phyloP scores from a whole-genome alignment of 129 eudicot species.

The Silybum marianum region DNA sequence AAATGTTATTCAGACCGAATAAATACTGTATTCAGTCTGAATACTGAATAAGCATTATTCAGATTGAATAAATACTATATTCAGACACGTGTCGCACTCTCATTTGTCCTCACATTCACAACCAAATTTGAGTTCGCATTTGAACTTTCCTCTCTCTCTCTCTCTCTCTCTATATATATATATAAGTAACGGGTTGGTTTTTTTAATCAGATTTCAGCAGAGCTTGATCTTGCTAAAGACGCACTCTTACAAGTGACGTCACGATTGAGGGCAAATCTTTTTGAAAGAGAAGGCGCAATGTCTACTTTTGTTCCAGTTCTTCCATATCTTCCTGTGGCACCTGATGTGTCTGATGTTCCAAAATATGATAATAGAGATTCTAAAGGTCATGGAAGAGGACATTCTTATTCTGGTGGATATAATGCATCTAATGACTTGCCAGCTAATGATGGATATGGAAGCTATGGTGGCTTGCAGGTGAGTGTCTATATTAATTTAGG shows the following conservation, averaged over 20 bases:
- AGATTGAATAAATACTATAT: no score
- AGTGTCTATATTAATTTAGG: not conserved
- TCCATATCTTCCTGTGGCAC: slow-evolving; percentile 79
- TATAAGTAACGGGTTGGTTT: slow-evolving; percentile 8
- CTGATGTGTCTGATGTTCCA: slow-evolving; percentile 57
- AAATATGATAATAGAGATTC: slow-evolving; percentile 76
- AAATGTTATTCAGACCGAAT: no score
- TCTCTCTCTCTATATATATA: no score
- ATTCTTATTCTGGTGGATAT: slow-evolving; percentile 72
- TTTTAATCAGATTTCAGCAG: slow-evolving; percentile 75
- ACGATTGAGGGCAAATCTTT: slow-evolving; percentile 87
- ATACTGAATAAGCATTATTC: no score
- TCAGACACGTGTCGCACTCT: no score
- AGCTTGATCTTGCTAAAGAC: slow-evolving; percentile 74
- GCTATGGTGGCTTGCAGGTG: slow-evolving; percentile 74
- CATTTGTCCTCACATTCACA: no score
- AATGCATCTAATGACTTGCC: slow-evolving; percentile 64
- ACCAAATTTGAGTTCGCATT: no score
- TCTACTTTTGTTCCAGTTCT: slow-evolving; percentile 84
- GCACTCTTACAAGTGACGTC: slow-evolving; percentile 90
- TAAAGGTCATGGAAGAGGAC: slow-evolving; percentile 80
- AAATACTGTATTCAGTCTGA: no score
- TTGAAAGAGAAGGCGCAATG: slow-evolving; percentile 88
- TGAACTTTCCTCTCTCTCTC: no score
- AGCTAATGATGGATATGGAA: slow-evolving; percentile 60